These are phyloP conservation scores for Sanghuangporus sanghuang DNA, from an alignment of 1,284 basidiomycete genomes.

Conservation along the genomic window DNA sequence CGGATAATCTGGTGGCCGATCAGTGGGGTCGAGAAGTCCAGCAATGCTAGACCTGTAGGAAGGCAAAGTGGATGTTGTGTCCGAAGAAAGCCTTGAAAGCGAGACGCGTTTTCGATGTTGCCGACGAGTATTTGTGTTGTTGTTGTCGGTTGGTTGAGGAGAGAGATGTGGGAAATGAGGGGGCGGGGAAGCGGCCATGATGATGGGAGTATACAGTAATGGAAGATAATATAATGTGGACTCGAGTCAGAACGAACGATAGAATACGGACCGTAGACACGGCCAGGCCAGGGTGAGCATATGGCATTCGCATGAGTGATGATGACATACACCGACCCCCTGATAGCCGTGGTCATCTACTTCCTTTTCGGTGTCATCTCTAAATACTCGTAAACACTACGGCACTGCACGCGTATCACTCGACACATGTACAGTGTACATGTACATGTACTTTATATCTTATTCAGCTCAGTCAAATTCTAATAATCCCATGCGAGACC, in stretches of 20 bases:
- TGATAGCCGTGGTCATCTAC: background rate
- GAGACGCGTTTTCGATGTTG: conserved; percentile 53
- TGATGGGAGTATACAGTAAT: background rate
- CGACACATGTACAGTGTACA: too few species aligned
- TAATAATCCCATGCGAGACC: background rate
- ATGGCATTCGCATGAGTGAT: background rate
- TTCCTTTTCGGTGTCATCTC: background rate
- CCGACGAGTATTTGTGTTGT: background rate
- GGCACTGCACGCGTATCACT: too few species aligned
- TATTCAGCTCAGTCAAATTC: too few species aligned
- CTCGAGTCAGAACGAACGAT: background rate
- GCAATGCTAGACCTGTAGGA: conserved; percentile 45
- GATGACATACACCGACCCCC: background rate
- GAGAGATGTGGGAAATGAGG: conserved; percentile 6
- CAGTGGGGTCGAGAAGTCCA: conserved; percentile 33
- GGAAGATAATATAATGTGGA: background rate
- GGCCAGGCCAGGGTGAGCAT: background rate
- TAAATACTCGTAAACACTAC: background rate
- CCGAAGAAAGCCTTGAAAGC: conserved; percentile 55
- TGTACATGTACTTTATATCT: too few species aligned
- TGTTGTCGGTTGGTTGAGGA: background rate
- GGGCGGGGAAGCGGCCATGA: conserved; percentile 10
- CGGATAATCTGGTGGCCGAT: conserved; percentile 68
- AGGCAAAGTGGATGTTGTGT: conserved; percentile 62
- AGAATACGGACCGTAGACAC: background rate